Conservation (phyloP, 2,329 filamentous ascomycete genomes). For the Zopfia rhizophila region DNA sequence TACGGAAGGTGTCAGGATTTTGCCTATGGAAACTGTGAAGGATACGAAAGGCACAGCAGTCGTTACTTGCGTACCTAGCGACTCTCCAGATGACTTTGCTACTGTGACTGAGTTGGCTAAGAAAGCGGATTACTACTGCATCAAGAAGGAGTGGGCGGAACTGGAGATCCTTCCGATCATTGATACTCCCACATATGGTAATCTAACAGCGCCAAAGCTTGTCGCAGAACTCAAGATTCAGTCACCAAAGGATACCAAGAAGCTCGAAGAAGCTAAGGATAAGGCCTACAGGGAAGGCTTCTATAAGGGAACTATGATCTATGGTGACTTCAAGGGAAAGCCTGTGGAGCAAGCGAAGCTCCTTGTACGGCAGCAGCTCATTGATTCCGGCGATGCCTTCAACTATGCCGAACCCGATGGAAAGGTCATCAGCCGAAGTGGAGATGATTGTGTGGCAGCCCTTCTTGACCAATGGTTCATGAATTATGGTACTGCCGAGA, state of each 20-base stretch:
- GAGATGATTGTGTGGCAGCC: constrained; percentile 91
- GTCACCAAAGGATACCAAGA: constrained; percentile 92
- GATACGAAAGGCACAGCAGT: constrained; percentile 96
- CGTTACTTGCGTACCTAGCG: constrained; percentile 93
- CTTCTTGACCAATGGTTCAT: constrained; percentile 98
- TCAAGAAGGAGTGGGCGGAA: constrained; percentile 96
- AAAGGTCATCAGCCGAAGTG: constrained; percentile 85
- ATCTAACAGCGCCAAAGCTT: constrained; percentile 82
- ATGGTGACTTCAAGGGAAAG: constrained; percentile 88
- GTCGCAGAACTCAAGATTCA: constrained; percentile 96
- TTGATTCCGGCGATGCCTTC: constrained; percentile 83
- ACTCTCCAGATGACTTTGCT: constrained; percentile 94
- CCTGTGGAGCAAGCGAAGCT: constrained; percentile 88
- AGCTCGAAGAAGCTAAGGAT: constrained; percentile 93
- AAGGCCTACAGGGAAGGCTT: constrained; percentile 96
- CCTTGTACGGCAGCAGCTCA: constrained; percentile 80
- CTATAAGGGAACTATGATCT: constrained; percentile 91
- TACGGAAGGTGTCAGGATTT: constrained; percentile 82
- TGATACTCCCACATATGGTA: constrained; percentile 82
- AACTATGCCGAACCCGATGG: constrained; percentile 93
- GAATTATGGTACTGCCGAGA: constrained; percentile 77
- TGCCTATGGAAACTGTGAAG: constrained; percentile 95
- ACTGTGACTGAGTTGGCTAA: constrained; percentile 88
- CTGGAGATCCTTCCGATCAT: constrained; percentile 85
- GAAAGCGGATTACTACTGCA: constrained; percentile 93